Evolutionary conservation across 495 filamentous ascomycete genomes (phyloP), one percentile per base, ranked within the genome.

Genomic region (Bacidia gigantensis): DNA sequence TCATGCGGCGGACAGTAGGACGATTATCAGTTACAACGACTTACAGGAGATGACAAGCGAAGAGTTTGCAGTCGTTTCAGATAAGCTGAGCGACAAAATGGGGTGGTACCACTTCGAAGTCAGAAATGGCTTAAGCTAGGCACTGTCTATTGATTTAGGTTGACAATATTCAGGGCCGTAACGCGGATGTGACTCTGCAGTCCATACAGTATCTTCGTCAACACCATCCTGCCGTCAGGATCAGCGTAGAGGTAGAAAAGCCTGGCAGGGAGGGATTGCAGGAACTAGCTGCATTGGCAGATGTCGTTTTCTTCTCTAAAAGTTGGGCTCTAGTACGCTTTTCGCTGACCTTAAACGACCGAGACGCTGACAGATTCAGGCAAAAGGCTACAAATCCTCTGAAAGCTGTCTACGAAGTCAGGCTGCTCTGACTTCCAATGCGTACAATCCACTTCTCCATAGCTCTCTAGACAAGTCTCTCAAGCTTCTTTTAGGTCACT

Each of bases 101-200:
- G 62, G 60, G n/a, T 84, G 79, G 79, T 85, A 77, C 67, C 83
- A 87, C 69, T 87, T 87, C 57, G 83, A 86, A 72, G 82, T 82
- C 65, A 45, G 72, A 60, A 24, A 20, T 11, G 26, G 3, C 26
- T 41, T 5, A 41, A 55, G 9, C 38, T 25, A 12, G 23, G 17
- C 11, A 18, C 18, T 23, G 23, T 23, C 22, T 56, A 47, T 42
- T 3, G n/a, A 21, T 39, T 17, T 9, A 17, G 5, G 14, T 22
- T 44, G 41, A 44, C 20, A 17, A 22, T 9, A 9, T 9, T 5
- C 59, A 84, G 82, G 82, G 83, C 51, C 79, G 83, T 42, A 79
- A 77, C 47, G 80, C 81, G 18, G 73, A 77, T 26, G 75, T 80
- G 39, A 79, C 73, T 46, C 61, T 81, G n/a, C 59, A 68, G 49